Conservation (phyloP, 2,329 filamentous ascomycete species). For the Penicillium griseofulvum region DNA sequence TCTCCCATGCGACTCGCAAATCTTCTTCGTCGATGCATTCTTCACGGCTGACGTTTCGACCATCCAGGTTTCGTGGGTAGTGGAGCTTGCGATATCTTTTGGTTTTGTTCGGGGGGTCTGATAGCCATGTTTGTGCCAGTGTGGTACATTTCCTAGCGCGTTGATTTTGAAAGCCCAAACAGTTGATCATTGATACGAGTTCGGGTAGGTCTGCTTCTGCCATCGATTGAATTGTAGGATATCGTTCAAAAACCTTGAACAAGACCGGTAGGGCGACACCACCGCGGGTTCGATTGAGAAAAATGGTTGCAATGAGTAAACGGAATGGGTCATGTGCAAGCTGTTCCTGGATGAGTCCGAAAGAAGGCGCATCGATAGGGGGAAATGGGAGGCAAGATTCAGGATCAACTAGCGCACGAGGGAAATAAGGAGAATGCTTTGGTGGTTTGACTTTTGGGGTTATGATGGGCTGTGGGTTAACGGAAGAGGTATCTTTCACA, state of each 20-base stretch:
- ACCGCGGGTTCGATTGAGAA: constrained; percentile 78
- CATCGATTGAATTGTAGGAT: constrained; percentile 65
- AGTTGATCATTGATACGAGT: constrained; percentile 62
- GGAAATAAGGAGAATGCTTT: constrained; percentile 47
- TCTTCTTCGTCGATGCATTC: constrained; percentile 52
- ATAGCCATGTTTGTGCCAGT: constrained; percentile 68
- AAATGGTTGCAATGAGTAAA: constrained; percentile 76
- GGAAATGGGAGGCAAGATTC: constrained; percentile 61
- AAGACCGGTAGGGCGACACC: constrained; percentile 73
- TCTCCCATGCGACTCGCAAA: constrained; percentile 68
- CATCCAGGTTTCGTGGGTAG: constrained; percentile 53
- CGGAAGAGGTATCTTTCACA: not conserved
- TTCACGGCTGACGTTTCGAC: constrained; percentile 47
- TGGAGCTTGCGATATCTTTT: constrained; percentile 57
- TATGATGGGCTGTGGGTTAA: constrained; percentile 8
- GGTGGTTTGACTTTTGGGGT: constrained; percentile 9
- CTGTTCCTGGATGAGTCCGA: constrained; percentile 82
- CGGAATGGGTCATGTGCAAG: constrained; percentile 73
- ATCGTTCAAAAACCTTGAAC: constrained; percentile 63
- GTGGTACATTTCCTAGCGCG: constrained; percentile 67
- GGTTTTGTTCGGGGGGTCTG: constrained; percentile 58
- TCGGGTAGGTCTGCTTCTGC: constrained; percentile 56
- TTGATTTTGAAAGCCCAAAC: constrained; percentile 68
- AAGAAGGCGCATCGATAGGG: constrained; percentile 59
- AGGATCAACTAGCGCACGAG: constrained; percentile 28